Percentiles rank a stretch among this genome's conserved stretches.
phyloP scores from a whole-genome alignment of 345 rosid genomes.

The Triadica sebifera region DNA sequence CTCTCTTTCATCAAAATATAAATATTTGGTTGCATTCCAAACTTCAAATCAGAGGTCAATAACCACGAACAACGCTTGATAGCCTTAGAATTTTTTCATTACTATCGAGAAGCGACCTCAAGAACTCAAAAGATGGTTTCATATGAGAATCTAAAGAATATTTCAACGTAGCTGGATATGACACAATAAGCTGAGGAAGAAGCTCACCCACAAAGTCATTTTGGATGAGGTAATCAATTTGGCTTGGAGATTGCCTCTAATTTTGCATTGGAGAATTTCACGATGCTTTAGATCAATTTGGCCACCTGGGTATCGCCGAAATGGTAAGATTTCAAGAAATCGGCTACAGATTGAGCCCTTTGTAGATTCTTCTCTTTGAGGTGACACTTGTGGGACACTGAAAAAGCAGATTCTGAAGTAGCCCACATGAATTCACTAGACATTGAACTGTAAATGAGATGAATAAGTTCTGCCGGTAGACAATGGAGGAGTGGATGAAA shows the following conservation, averaged over 20 bases:
- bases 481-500: too few species aligned
- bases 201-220: conserved; percentile 20
- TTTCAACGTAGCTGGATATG: conserved; percentile 6
- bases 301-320: conserved; percentile 18
- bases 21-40: conserved; percentile 18
- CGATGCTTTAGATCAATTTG: conserved; percentile 22
- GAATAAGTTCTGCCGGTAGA: too few species aligned
- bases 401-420: too few species aligned
- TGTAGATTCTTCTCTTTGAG: too few species aligned
- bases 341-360: too few species aligned
- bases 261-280: not conserved
- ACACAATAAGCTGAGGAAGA: conserved; percentile 15
- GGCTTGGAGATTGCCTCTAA: conserved; percentile 8
- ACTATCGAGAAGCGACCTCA: conserved; percentile 11
- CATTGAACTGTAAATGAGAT: too few species aligned
- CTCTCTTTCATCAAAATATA: conserved; percentile 19
- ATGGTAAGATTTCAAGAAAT: conserved; percentile 16
- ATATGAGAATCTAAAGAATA: conserved; percentile 16
- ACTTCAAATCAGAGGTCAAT: not conserved
- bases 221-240: conserved; percentile 16
- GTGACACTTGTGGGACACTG: too few species aligned
- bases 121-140: conserved; percentile 18
- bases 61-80: conserved; percentile 20
- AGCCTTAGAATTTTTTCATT: conserved; percentile 10
- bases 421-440: too few species aligned